Evolutionary conservation across 2,329 filamentous ascomycete species (phyloP).

Genomic region (Orbilia javanica): DNA sequence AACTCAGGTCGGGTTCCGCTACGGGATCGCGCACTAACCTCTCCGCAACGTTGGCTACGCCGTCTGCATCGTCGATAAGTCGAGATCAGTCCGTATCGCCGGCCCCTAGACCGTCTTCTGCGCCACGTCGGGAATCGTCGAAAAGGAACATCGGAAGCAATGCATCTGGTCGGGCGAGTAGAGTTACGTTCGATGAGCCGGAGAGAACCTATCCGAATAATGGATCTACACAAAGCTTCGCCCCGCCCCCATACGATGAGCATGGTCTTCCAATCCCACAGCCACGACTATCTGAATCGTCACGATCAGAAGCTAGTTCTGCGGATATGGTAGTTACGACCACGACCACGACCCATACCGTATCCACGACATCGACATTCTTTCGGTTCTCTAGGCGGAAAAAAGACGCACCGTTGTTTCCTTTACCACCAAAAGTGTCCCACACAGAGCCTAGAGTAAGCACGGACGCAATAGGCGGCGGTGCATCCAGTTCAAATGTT

Average conservation of each 20-base stretch:
- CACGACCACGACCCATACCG: constrained; percentile 74
- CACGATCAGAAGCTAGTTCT: constrained; percentile 86
- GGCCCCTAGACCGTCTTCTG: constrained; percentile 60
- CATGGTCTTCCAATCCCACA: constrained; percentile 75
- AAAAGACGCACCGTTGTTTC: constrained; percentile 83
- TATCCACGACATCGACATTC: constrained; percentile 77
- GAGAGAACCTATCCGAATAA: constrained; percentile 68
- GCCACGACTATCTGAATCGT: constrained; percentile 83
- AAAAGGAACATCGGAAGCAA: constrained; percentile 72
- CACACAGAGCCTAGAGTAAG: constrained; percentile 62
- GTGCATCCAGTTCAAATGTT: constrained; percentile 33
- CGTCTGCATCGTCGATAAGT: constrained; percentile 60
- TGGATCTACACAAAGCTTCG: constrained; percentile 65
- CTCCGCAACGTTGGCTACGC: constrained; percentile 36
- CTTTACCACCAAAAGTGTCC: constrained; percentile 80
- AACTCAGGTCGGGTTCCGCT: constrained; percentile 66
- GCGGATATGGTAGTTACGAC: constrained; percentile 74
- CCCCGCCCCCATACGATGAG: constrained; percentile 73
- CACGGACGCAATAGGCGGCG: constrained; percentile 43
- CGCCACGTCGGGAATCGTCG: constrained; percentile 51
- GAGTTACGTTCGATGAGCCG: constrained; percentile 75
- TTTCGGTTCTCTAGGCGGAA: constrained; percentile 83
- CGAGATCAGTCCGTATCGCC: constrained; percentile 61
- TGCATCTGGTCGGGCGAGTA: constrained; percentile 68
- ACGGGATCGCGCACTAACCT: constrained; percentile 56